Base-by-base conservation (phyloP, 345 rosid species). In the Ailanthus altissimus region DNA sequence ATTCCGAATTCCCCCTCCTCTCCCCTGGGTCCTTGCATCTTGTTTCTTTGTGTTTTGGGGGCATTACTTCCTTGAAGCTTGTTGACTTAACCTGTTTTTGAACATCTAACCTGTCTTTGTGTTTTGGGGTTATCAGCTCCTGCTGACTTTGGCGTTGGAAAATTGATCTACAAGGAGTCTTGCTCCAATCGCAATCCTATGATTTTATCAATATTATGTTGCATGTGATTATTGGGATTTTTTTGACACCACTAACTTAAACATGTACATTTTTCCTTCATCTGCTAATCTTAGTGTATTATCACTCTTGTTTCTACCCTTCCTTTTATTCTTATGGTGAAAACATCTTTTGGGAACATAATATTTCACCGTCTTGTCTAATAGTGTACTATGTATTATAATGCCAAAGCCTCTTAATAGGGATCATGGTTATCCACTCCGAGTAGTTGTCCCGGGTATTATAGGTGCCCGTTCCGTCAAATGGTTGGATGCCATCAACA, bases 401-500 rank as follows among this genome's bases (percentile, higher is more conserved):
- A 50, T 78, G 78, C 75, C 49, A 64, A 84, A 93, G 99, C 80
- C 92, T 81, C 89, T 96, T 75, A 93, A 89, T 88, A 85, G 97
- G 86, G 98, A 96, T 84, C 99, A 96, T 42, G 99, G 98, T 16
- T 93, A 85, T 73, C 99, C 99, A 9, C 63, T 96, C 71, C 84
- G 99, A 78, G 94, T 84, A 83, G 76, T 96, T 80, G 99, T 93
- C 74, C 99, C 99, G 1, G 99, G 99, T 87, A 91, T 92, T 70
- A 96, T 96, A 68, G 99, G 95, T 78, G 98, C 98, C 45, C 97
- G 99, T 82, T 96, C 99, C 4, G 99, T 96, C 81, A 96, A 96
- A 84, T 96, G 99, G 99, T 82, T 96, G 83, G 98, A 93, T 76
- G 83, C 91, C 75, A 92, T 96, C 81, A 86, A 87, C 74, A 70